These are phyloP conservation scores for Asterionellopsis glacialis DNA, from an alignment of 108 stramenopile genomes.

Conservation along the genomic window DNA sequence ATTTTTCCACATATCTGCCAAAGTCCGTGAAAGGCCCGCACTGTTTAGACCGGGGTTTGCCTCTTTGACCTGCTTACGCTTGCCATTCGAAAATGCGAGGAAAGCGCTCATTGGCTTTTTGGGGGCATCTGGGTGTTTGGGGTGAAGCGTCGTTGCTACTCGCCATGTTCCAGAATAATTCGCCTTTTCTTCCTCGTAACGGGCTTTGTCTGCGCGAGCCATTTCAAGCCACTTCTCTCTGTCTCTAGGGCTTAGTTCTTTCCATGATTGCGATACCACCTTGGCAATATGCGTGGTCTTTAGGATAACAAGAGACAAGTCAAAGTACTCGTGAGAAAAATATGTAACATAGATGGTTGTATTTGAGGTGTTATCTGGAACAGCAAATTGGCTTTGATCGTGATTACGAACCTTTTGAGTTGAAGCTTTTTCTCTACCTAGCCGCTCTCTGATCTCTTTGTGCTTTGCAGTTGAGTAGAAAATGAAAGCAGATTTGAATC, in stretches of 20 bases:
- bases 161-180: conserved; percentile 30
- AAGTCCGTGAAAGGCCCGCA: conserved; percentile 38
- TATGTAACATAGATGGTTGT: not conserved
- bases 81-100: conserved; percentile 34
- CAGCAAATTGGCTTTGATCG: not conserved
- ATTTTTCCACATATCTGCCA: conserved; percentile 37
- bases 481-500: conserved; percentile 31
- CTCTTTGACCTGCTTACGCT: conserved; percentile 29
- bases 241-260: conserved; percentile 21
- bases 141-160: conserved; percentile 11
- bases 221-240: conserved; percentile 34
- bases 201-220: conserved; percentile 33
- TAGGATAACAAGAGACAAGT: not conserved
- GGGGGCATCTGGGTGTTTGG: conserved; percentile 39
- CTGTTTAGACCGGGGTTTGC: conserved; percentile 36
- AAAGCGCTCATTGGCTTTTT: conserved; percentile 51
- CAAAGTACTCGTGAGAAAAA: not conserved
- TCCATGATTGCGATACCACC: conserved; percentile 36
- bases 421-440: conserved; percentile 3
- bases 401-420: not conserved
- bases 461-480: conserved; percentile 47
- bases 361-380: no score
- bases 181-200: conserved; percentile 36
- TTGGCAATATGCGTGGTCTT: conserved; percentile 23
- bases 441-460: conserved; percentile 25